Conservation (phyloP, 1,284 basidiomycete genomes). For the Rhizoctonia solani region DNA sequence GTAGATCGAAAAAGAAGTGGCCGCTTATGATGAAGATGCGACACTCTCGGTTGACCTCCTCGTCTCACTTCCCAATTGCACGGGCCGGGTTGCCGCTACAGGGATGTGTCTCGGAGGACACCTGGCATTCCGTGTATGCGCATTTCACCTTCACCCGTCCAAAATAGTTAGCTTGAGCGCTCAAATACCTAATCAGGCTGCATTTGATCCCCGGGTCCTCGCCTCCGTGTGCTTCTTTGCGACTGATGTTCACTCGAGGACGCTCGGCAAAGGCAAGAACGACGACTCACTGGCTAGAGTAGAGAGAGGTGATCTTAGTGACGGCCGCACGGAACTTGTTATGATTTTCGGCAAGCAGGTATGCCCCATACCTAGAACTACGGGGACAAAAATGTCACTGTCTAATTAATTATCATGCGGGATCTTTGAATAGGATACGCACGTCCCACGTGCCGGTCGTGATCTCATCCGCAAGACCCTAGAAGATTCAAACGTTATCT, state of each 20-base stretch:
- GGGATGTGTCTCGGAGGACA: constrained; percentile 88
- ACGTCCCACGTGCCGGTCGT: constrained; percentile 82
- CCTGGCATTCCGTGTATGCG: constrained; percentile 62
- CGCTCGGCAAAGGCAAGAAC: constrained; percentile 78
- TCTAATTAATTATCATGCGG: background rate
- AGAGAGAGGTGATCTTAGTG: constrained; percentile 69
- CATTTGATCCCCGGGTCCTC: constrained; percentile 82
- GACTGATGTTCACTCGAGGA: constrained; percentile 84
- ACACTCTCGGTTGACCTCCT: constrained; percentile 77
- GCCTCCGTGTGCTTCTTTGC: constrained; percentile 91
- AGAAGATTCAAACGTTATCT: constrained; percentile 73
- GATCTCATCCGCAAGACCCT: constrained; percentile 80
- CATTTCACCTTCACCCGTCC: background rate
- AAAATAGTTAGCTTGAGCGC: background rate
- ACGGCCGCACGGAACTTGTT: constrained; percentile 77
- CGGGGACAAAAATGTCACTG: background rate
- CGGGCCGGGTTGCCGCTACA: constrained; percentile 86
- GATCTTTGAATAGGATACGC: constrained; percentile 66
- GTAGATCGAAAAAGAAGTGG: constrained; percentile 81
- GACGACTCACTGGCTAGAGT: constrained; percentile 78
- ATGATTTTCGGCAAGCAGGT: constrained; percentile 95
- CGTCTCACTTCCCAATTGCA: constrained; percentile 74
- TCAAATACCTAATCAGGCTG: constrained; percentile 63
- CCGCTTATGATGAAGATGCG: constrained; percentile 86
- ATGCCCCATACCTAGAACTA: too few species aligned